Base-by-base conservation (phyloP, 352 stramenopile species). In the Globisporangium alternatum region DNA sequence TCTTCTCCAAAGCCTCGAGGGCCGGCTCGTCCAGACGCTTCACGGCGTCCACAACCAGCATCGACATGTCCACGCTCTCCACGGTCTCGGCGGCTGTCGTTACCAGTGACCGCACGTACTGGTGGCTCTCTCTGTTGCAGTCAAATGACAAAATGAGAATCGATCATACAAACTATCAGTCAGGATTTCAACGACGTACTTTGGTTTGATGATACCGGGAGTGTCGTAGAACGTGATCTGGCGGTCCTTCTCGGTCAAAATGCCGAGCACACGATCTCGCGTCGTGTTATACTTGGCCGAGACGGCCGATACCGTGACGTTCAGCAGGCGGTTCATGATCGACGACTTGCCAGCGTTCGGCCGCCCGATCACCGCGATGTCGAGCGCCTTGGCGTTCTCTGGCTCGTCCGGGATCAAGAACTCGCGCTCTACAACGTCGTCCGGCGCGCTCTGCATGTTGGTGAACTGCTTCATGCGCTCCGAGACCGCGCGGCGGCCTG, bases 241-340 rank as follows among this genome's bases (percentile, higher is more conserved):
- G 41, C 72, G 77, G 60, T 93, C 74, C 28, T 79, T 76, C 60
- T 91, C 73, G 13, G 87, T 96, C 41, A 87, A 71, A 31, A 96
- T 90, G 22, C 87, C 87, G 41, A 96, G 72, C 33, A 91, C 71
- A 44, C 82, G 83, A 37, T 96, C 81, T 2, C 87, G 77, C 22
- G 87, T 96, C 22, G 87, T 96, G 67, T 96, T 96, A 67, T 96
- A 96, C 73, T 96, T 96, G 41, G 85, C 77, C 7, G 87, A 96
- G 5, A 96, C 87, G 2, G 87, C 87, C 21, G 87, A 96, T 6
- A 96, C 80, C 59, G 88, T 96, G 54, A 86, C 80, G 48, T 91
- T 81, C 43, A 94, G 65, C 56, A 96, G 33, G 0, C 72, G 60
- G 71, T 96, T 96, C 71, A 94, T 86, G 57, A 96, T 90, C 10